Percentiles rank a stretch among this genome's conserved stretches.
Conservation (phyloP, 176 grass and related monocot species). For the Pharus latifolius region DNA sequence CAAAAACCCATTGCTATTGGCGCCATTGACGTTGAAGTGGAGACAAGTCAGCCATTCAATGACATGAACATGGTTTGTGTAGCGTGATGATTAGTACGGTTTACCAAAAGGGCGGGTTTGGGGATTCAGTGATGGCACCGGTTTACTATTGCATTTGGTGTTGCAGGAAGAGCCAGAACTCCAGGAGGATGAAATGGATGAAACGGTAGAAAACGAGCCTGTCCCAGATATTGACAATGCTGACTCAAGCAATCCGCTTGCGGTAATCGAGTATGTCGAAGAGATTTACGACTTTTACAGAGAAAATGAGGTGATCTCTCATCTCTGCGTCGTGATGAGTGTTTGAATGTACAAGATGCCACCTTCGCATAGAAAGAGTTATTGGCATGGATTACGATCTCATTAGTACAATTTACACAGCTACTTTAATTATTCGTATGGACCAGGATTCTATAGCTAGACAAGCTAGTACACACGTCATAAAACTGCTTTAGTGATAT, state of each 20-base stretch:
- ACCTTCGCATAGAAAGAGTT: neutral
- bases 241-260: conserved; percentile 55
- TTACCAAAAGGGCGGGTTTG: neutral
- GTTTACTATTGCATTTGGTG: conserved; percentile 10
- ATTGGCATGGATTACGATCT: neutral
- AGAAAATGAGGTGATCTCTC: conserved; percentile 58
- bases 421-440: neutral
- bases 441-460: no score
- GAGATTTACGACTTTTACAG: conserved; percentile 63
- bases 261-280: conserved; percentile 58
- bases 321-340: no score
- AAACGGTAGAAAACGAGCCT: conserved; percentile 16
- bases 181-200: conserved; percentile 42
- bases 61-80: conserved; percentile 51
- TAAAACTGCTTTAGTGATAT: no score
- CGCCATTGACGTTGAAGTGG: conserved; percentile 5
- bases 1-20: neutral
- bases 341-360: neutral
- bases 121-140: neutral
- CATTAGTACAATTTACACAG: neutral
- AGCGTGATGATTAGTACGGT: neutral
- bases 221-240: conserved; percentile 55
- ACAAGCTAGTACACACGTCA: no score
- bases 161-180: conserved; percentile 27
- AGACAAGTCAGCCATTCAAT: neutral